Evolutionary conservation across 2,329 filamentous ascomycete species (phyloP), one percentile per base, ranked within the genome.

Genomic region (Fusarium buxicola): DNA sequence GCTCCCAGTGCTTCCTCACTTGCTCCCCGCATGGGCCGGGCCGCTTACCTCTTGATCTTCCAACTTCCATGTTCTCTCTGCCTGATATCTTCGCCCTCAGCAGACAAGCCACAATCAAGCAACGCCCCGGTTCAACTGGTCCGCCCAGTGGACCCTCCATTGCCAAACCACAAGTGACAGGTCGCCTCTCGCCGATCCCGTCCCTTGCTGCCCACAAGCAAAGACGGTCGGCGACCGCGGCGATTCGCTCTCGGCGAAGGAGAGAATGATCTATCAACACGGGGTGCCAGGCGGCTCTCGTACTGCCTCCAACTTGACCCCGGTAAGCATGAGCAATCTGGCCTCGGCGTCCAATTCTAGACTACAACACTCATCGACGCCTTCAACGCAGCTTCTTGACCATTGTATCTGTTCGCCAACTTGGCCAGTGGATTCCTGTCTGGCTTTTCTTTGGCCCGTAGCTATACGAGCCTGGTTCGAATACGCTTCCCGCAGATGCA

Each of bases 121-220:
- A 45, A 43, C 39, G 43, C 40, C 59, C 59, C 41, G 38, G 35
- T 44, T 52, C 35, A 47, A 50, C 49, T 39, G 46, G 55, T 57
- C 46, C 49, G 41, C 55, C 52, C 18, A 52, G 59, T 66, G 56
- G 58, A 28, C 56, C 62, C 56, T 61, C 48, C 34, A 58, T 59
- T 56, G 56, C 56, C 57, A 60, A 63, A 60, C 56, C 44, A 61
- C 45, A 60, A 48, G 35, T 65, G 55, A 66, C 54, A 61, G 48
- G 60, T 65, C 56, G 58, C 25, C 65, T 60, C 49, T 63, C 51
- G 62, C 31, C 62, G 60, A 67, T 67, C 61, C 38, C 31, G 36
- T 38, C 58, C 59, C 55, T 65, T 67, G 65, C 59, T 44, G 45
- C 45, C 51, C 36, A 38, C 32, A 52, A 40, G 47, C 49, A 44